These are phyloP conservation scores for Kazachstania sp. DNA, from an alignment of 1,139 yeast genomes.

Conservation along the genomic window DNA sequence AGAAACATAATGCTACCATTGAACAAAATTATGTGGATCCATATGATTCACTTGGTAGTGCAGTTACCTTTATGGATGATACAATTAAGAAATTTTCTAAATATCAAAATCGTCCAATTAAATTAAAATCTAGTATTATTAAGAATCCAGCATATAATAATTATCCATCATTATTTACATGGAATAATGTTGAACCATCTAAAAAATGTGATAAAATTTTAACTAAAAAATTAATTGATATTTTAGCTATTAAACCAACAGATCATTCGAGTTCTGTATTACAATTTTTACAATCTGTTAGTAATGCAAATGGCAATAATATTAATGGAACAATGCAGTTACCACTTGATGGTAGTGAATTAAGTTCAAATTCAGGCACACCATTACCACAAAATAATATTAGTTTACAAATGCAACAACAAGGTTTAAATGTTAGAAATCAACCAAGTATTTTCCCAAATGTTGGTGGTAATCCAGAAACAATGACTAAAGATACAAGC, in stretches of 20 bases:
- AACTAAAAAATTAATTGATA: constrained; percentile 29
- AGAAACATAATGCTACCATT: constrained; percentile 26
- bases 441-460: constrained; percentile 40
- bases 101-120: constrained; percentile 28
- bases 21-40: constrained; percentile 26
- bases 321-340: constrained; percentile 20
- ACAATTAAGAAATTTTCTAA: constrained; percentile 28
- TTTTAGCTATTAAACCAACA: constrained; percentile 28
- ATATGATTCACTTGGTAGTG: constrained; percentile 29
- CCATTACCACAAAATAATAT: constrained; percentile 12
- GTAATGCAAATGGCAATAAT: constrained; percentile 1
- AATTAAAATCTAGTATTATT: constrained; percentile 32
- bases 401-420: constrained; percentile 1
- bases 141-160: constrained; percentile 31
- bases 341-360: constrained; percentile 14
- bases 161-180: constrained; percentile 40
- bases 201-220: constrained; percentile 25
- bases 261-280: constrained; percentile 29
- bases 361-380: constrained; percentile 6
- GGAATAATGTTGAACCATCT: constrained; percentile 27
- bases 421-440: constrained; percentile 3
- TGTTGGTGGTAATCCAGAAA: constrained; percentile 16
- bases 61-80: constrained; percentile 33
- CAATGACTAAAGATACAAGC: constrained; percentile 11
- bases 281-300: constrained; percentile 24